Conservation (phyloP, 805 yeast genomes). For the Vanderwaltozyma polyspora region DNA sequence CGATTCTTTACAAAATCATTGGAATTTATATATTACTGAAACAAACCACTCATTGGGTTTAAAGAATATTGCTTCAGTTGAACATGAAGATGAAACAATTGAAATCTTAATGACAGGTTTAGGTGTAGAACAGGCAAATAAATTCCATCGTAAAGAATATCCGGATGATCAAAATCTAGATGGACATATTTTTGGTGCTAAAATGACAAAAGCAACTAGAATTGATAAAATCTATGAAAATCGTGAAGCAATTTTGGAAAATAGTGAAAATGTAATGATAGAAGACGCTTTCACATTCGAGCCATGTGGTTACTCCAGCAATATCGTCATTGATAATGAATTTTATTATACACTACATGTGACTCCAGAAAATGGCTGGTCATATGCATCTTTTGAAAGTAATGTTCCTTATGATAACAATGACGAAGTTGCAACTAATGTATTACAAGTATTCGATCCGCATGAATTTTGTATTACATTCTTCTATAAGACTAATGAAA, state of each 20-base stretch:
- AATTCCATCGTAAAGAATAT: background rate
- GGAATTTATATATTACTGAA: slow-evolving; percentile 77
- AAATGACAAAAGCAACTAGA: slow-evolving; percentile 52
- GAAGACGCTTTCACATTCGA: slow-evolving; percentile 85
- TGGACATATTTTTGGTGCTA: slow-evolving; percentile 73
- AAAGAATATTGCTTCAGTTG: slow-evolving; percentile 6
- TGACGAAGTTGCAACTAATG: slow-evolving; percentile 43
- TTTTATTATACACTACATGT: slow-evolving; percentile 80
- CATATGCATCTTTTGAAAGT: slow-evolving; percentile 92
- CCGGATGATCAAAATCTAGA: slow-evolving; percentile 19
- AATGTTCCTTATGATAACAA: slow-evolving; percentile 37
- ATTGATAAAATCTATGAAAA: slow-evolving; percentile 50
- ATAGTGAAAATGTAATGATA: too few species aligned
- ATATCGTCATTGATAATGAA: slow-evolving; percentile 53
- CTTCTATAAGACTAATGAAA: slow-evolving; percentile 23
- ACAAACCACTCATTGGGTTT: slow-evolving; percentile 9
- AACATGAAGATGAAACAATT: slow-evolving; percentile 54
- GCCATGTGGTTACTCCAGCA: slow-evolving; percentile 93
- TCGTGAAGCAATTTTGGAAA: slow-evolving; percentile 27
- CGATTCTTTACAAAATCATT: slow-evolving; percentile 62
- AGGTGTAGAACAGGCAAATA: slow-evolving; percentile 29
- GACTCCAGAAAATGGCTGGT: slow-evolving; percentile 90
- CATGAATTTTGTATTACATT: slow-evolving; percentile 57
- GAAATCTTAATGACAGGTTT: slow-evolving; percentile 88
- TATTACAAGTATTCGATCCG: slow-evolving; percentile 61